These are phyloP conservation scores for Deuterostichococcus epilithicus DNA, from an alignment of 139 green algal species.

Conservation along the genomic window DNA sequence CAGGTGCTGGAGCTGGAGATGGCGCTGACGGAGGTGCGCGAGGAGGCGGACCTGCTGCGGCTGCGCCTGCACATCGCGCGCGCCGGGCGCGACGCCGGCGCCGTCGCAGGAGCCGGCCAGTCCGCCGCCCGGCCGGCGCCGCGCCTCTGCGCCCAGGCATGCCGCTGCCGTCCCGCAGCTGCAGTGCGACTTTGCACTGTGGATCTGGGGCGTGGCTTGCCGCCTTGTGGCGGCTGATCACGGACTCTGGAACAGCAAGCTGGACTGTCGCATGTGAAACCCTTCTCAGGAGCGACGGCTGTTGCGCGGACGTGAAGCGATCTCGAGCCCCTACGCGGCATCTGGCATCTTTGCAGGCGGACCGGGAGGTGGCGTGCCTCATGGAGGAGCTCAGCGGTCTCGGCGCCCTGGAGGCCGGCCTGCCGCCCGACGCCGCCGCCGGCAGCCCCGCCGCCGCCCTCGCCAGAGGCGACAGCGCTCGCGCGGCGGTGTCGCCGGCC, in stretches of 20 bases:
- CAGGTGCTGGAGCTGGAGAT: conserved; percentile 51
- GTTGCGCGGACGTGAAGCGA: too few relatives aligned
- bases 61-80: conserved; percentile 63
- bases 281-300: too few relatives aligned
- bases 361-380: neutral
- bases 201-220: neutral
- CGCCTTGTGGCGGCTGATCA: too few relatives aligned
- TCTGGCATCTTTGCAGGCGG: neutral
- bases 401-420: neutral
- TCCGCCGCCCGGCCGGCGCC: neutral
- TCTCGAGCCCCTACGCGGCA: neutral
- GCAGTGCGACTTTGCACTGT: neutral
- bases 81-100: conserved; percentile 31
- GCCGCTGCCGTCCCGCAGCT: neutral
- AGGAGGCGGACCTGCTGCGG: conserved; percentile 66
- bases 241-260: too few relatives aligned
- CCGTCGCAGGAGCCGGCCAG: conserved; percentile 6
- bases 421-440: neutral
- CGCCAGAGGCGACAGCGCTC: neutral
- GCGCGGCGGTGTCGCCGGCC: neutral
- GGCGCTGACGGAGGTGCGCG: conserved; percentile 43
- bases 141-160: neutral
- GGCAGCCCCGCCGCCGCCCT: too few relatives aligned
- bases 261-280: too few relatives aligned
- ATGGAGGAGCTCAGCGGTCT: neutral